Percentiles rank a stretch among this genome's conserved stretches.
Evolutionary conservation across 2,329 filamentous ascomycete genomes (phyloP).

Genomic region (Dactylellina drechsleri): DNA sequence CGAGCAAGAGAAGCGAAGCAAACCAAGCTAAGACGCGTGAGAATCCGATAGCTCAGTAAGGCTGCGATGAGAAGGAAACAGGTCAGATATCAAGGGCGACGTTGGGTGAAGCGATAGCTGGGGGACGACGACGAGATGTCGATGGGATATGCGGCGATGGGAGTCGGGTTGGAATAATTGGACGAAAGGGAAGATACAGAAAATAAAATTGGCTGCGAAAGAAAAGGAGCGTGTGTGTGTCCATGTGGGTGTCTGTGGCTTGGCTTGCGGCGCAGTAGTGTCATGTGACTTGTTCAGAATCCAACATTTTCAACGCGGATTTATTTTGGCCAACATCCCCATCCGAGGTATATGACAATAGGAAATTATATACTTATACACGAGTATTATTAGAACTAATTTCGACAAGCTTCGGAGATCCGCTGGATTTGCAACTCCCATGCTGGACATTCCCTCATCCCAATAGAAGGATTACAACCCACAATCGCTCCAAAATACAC

Average conservation of each 20-base stretch:
- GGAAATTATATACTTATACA: too few species aligned
- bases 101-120: background rate
- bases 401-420: too few species aligned
- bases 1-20: conserved; percentile 25
- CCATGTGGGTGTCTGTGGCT: conserved; percentile 7
- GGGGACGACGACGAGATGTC: conserved; percentile 9
- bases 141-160: conserved; percentile 47
- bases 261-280: background rate
- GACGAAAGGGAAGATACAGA: background rate
- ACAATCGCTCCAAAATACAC: too few species aligned
- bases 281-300: too few species aligned
- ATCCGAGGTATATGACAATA: too few species aligned
- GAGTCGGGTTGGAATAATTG: conserved; percentile 21
- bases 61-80: conserved; percentile 3
- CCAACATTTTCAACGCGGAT: too few species aligned
- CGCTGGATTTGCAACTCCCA: too few species aligned
- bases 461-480: too few species aligned
- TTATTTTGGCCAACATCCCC: too few species aligned
- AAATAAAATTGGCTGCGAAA: conserved; percentile 11
- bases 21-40: conserved; percentile 40
- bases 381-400: too few species aligned
- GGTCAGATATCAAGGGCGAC: conserved; percentile 1
- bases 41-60: background rate
- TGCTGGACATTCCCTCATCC: too few species aligned
- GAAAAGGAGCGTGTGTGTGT: conserved; percentile 9